phyloP scores from a whole-genome alignment of 2,329 filamentous ascomycete species.

The Ophiosphaerella narmari region DNA sequence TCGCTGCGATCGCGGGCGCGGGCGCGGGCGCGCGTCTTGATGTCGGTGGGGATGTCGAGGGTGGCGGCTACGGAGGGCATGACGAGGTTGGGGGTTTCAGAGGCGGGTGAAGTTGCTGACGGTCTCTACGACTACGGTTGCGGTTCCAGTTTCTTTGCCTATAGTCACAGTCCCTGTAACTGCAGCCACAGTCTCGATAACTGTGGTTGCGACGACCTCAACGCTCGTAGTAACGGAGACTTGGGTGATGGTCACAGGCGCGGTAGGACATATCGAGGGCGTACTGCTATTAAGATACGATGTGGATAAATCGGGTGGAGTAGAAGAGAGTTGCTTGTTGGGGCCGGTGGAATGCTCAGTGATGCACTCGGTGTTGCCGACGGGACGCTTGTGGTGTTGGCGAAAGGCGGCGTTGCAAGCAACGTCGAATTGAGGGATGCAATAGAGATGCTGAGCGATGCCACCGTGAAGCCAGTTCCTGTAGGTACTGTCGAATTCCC shows the following conservation, averaged over 20 bases:
- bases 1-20: too few relatives aligned
- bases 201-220: slow-evolving; percentile 15
- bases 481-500: background rate
- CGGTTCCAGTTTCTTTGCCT: background rate
- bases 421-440: background rate
- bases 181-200: slow-evolving; percentile 8
- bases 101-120: background rate
- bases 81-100: background rate
- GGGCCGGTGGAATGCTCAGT: slow-evolving; percentile 8
- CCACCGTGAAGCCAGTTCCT: background rate
- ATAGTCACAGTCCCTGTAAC: background rate
- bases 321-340: slow-evolving; percentile 16
- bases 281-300: slow-evolving; percentile 15
- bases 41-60: background rate
- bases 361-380: slow-evolving; percentile 15
- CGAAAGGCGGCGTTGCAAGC: slow-evolving; percentile 1
- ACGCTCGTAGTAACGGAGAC: slow-evolving; percentile 13
- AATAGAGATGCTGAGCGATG: slow-evolving; percentile 1
- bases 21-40: background rate
- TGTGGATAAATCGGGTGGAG: slow-evolving; percentile 16
- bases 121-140: slow-evolving; percentile 6
- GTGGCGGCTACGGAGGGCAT: background rate
- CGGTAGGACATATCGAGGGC: slow-evolving; percentile 15
- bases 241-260: slow-evolving; percentile 8
- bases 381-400: slow-evolving; percentile 8